These are phyloP conservation scores for Sporothrix curviconia DNA, from an alignment of 2,329 filamentous ascomycete genomes.

Conservation along the genomic window DNA sequence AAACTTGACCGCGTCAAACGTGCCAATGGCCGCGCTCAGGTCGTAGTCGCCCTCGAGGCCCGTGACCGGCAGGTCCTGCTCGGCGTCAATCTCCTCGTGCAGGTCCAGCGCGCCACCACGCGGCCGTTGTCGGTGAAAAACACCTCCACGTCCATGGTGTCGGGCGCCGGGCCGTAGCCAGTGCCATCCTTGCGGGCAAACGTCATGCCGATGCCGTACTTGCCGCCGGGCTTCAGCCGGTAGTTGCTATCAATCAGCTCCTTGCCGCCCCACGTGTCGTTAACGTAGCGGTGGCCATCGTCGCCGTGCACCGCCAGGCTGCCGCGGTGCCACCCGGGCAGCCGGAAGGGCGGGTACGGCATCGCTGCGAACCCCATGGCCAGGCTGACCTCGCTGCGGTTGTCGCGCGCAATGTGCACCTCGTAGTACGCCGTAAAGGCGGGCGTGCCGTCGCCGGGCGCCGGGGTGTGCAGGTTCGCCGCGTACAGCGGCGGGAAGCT, in stretches of 20 bases:
- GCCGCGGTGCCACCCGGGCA: conserved; percentile 75
- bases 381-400: conserved; percentile 39
- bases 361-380: conserved; percentile 65
- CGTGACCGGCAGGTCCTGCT: conserved; percentile 53
- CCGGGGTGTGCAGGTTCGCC: conserved; percentile 50
- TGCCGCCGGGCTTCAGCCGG: conserved; percentile 44
- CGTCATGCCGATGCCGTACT: conserved; percentile 65
- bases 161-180: background rate
- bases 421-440: conserved; percentile 64
- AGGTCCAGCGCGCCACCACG: conserved; percentile 57
- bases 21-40: conserved; percentile 62
- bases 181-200: conserved; percentile 33
- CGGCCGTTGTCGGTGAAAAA: conserved; percentile 67
- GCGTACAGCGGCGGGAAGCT: conserved; percentile 65
- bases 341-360: conserved; percentile 69
- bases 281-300: conserved; percentile 69
- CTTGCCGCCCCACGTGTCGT: conserved; percentile 66
- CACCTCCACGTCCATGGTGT: conserved; percentile 46
- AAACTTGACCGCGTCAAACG: conserved; percentile 61
- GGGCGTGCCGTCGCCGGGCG: conserved; percentile 22
- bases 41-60: conserved; percentile 68
- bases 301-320: conserved; percentile 72
- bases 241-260: conserved; percentile 47
- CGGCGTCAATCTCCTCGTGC: conserved; percentile 64
- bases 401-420: conserved; percentile 34